These are phyloP conservation scores for Rhinocladiella mackenziei DNA, from an alignment of 2,329 filamentous ascomycete genomes.

Conservation along the genomic window DNA sequence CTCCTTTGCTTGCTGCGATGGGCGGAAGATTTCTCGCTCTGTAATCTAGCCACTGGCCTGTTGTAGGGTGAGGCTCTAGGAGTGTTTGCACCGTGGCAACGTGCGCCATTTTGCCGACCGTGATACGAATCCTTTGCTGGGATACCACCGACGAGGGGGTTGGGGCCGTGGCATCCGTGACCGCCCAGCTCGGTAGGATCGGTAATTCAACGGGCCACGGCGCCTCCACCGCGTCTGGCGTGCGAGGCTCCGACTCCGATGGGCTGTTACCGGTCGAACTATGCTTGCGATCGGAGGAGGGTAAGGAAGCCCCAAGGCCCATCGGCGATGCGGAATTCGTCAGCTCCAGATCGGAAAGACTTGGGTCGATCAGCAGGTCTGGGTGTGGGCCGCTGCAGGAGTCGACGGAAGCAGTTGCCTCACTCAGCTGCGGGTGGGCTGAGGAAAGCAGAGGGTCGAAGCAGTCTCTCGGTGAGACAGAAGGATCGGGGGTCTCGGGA, in stretches of 20 bases:
- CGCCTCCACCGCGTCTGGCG: constrained; percentile 6
- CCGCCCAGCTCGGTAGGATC: constrained; percentile 9
- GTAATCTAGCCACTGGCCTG: constrained; percentile 8
- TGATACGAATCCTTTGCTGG: constrained; percentile 8
- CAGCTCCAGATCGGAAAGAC: constrained; percentile 11
- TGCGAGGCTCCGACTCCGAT: constrained; percentile 4
- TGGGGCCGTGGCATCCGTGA: constrained; percentile 3
- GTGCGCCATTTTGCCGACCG: constrained; percentile 6
- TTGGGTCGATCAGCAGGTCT: constrained; percentile 10
- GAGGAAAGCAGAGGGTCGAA: constrained; percentile 7
- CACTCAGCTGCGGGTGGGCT: constrained; percentile 1
- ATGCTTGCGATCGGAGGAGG: constrained; percentile 6
- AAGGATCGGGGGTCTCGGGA: constrained; percentile 3
- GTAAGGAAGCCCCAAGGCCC: constrained; percentile 6
- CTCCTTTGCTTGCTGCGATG: constrained; percentile 12
- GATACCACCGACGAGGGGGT: constrained; percentile 5
- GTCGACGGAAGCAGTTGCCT: constrained; percentile 8
- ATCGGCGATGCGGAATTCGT: constrained; percentile 8
- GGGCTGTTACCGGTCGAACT: constrained; percentile 7
- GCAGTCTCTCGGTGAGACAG: constrained; percentile 7
- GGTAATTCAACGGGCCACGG: constrained; percentile 4
- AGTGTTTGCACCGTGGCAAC: constrained; percentile 8
- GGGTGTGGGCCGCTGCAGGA: constrained; percentile 3
- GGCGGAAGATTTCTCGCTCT: constrained; percentile 13
- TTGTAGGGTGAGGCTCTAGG: constrained; percentile 8